Percentiles rank a stretch among this genome's conserved stretches.
These are phyloP conservation scores for Triticum dicoccoides DNA, from an alignment of 176 grass and related monocot genomes.

Conservation along the genomic window DNA sequence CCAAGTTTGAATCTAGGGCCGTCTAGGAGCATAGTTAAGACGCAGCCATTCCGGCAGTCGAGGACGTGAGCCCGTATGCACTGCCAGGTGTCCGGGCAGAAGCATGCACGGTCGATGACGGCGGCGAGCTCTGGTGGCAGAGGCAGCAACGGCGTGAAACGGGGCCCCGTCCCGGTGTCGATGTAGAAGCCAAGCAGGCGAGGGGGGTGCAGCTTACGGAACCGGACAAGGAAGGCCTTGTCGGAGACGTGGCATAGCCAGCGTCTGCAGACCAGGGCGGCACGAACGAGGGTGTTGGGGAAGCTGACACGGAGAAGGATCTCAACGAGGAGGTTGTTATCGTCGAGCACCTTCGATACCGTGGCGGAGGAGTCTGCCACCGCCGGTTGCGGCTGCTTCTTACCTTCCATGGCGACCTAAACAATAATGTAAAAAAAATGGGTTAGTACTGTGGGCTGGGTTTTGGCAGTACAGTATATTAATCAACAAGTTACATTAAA, in stretches of 20 bases:
- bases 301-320: constrained; percentile 25
- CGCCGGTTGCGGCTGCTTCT: neutral
- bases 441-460: too few species aligned
- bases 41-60: neutral
- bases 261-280: constrained; percentile 15
- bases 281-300: constrained; percentile 12
- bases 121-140: neutral
- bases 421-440: too few species aligned
- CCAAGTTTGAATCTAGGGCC: neutral
- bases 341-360: neutral
- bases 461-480: too few species aligned
- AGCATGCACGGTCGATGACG: neutral
- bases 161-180: too few species aligned
- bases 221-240: constrained; percentile 17
- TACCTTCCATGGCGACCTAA: too few species aligned
- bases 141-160: neutral
- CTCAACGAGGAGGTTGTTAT: constrained; percentile 20
- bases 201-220: neutral
- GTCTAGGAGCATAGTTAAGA: neutral
- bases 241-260: constrained; percentile 21
- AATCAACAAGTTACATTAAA: too few species aligned
- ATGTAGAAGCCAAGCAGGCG: neutral
- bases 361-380: neutral
- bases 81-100: neutral
- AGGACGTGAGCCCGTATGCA: neutral